Base-by-base conservation (phyloP, 257 asterid genomes). In the Gentiana straminea region DNA sequence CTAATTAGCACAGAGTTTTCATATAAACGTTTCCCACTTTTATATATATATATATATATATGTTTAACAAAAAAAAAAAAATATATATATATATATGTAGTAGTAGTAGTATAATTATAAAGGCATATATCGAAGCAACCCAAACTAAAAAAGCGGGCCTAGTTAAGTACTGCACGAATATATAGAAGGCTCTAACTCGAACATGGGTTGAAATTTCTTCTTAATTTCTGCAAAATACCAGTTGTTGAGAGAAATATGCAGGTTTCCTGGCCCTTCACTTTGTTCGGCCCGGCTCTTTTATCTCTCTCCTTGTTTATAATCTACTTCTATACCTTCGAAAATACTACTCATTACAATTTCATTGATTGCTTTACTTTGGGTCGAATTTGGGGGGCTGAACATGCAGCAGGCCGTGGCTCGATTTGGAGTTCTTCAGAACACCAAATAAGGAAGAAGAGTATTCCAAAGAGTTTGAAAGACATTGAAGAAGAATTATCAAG, bases 401-500 rank as follows among this genome's bases (percentile, higher is more conserved):
- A 47, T 46, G 49, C 54, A 13, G 15, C 13, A 0, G 24, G 43
- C 7, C 2, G 0, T 54, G 37, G 8, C 12, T 38, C n/a, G 8
- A 4, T 51, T 3, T 51, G 4, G 8, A 32, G 6, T 11, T 11
- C 35, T 52, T 4, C 33, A 35, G 13, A 35, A 6, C 33, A 49
- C 51, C 56, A 37, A 11, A 35, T 51, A 13, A 33, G 11, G n/a
- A n/a, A 55, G 41, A 57, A 67, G 65, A 49, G 37, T 39, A 53
- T 13, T 6, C 49, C 36, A 35, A 53, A 12, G 1, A 43, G 62
- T 50, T 15, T 60, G 44, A 35, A 61, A 35, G 35, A 7, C 12
- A 43, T 67, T 13, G 72, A 67, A 61, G 67, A 49, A 60, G 72
- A 61, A 39, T 67, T 67, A 55, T 62, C 67, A 7, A 55, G 67